Conservation (phyloP, 495 filamentous ascomycete species). For the Tuber borchii region DNA sequence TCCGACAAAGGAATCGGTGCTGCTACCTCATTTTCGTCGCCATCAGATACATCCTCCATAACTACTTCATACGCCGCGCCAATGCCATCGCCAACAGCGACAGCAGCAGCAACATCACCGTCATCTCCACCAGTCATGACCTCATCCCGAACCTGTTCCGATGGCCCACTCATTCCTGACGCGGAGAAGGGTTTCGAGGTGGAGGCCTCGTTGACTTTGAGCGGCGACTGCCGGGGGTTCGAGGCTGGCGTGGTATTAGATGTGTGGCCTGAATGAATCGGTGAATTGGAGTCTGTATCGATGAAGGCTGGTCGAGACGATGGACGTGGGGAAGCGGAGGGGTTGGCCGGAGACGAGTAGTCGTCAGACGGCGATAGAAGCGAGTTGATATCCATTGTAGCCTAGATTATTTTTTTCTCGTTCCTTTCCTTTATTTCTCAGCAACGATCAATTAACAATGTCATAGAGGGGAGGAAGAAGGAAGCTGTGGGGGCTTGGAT, state of each 20-base stretch:
- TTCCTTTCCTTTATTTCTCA: background rate
- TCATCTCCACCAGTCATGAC: slow-evolving; percentile 15
- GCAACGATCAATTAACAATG: background rate
- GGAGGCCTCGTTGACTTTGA: slow-evolving; percentile 21
- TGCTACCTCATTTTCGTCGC: slow-evolving; percentile 48
- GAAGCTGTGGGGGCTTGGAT: background rate
- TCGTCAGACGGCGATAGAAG: slow-evolving; percentile 62
- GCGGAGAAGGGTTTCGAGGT: slow-evolving; percentile 18
- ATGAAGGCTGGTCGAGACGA: slow-evolving; percentile 37
- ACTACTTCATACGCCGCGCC: slow-evolving; percentile 45
- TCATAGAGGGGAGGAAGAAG: background rate
- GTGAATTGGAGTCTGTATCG: slow-evolving; percentile 31
- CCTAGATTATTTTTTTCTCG: background rate
- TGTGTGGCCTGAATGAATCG: slow-evolving; percentile 28
- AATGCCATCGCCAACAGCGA: slow-evolving; percentile 36
- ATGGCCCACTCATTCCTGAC: slow-evolving; percentile 20
- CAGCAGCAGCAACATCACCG: slow-evolving; percentile 43
- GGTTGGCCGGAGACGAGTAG: slow-evolving; percentile 48
- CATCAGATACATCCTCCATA: slow-evolving; percentile 42
- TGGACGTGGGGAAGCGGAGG: slow-evolving; percentile 42
- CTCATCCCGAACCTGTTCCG: slow-evolving; percentile 19
- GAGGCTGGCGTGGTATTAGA: slow-evolving; percentile 15
- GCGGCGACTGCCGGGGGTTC: slow-evolving; percentile 28
- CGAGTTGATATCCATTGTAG: slow-evolving; percentile 63
- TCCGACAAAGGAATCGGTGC: slow-evolving; percentile 48